Evolutionary conservation across 1,284 basidiomycete species (phyloP), one percentile per base, ranked within the genome.

Genomic region (Trichosporon inkin): DNA sequence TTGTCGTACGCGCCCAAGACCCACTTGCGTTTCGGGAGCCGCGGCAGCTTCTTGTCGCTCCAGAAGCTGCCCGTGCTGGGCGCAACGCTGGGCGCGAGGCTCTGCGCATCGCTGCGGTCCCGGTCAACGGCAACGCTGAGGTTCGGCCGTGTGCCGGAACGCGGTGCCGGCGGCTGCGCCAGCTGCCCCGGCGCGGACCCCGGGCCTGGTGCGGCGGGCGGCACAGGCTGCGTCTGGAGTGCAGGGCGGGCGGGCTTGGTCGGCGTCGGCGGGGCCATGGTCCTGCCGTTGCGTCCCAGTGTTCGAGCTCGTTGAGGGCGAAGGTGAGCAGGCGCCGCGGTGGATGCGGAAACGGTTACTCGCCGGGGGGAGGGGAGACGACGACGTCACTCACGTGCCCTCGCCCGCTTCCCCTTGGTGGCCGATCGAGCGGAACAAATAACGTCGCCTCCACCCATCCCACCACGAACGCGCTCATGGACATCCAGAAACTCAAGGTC

Each of bases 1-100:
- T 75, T 75, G 57, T 77, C 73, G 56, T 77, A 77, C 14, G 68
- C 68, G 6, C 73, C 73, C 10, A 67, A 57, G 0, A 70, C 71
- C 62, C 63, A 70, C 64, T 70, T n/a, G 22, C 57, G 38, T 28
- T 53, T 28, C 7, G 47, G 60, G 2, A 64, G 52, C 16, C 38
- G 19, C 7, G 63, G 63, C 1, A 64, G 58, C 10, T 61, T 61
- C 56, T 64, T 64, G 8, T 63, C 62, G 8, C 35, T 55, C 34
- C 47, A 49, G 16, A 49, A 49, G 16, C 44, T 49, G 22, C 22
- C 24, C 13, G 44, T 24, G 24, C 24, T 32, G 28, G 39, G 32
- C 20, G 52, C 44, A 14, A 49, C 16, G 24, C 44, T 49, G 6
- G 44, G 44, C 5, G 32, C 38, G 24, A 49, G 28, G 44, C 44